These are phyloP conservation scores for Echinosophora koreensis DNA, from an alignment of 306 rosid species.

Conservation along the genomic window DNA sequence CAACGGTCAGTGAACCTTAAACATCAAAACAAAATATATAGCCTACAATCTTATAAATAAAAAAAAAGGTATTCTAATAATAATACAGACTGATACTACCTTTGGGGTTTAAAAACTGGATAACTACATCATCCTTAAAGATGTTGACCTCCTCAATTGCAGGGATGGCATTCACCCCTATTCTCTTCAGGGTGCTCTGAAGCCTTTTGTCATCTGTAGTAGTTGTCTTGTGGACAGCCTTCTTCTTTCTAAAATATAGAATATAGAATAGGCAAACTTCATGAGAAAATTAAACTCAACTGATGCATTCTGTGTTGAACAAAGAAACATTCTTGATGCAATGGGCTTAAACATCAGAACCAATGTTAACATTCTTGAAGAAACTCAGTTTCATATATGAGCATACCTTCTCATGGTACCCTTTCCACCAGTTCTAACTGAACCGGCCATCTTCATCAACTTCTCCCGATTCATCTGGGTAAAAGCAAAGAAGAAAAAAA, in stretches of 20 bases:
- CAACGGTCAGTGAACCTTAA: background rate
- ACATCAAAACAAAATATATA: background rate
- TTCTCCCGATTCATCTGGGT: constrained; percentile 81
- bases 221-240: constrained; percentile 98
- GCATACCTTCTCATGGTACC: constrained; percentile 90
- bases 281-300: background rate
- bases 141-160: constrained; percentile 97
- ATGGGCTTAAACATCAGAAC: background rate
- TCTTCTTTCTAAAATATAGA: constrained; percentile 80
- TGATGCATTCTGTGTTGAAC: background rate
- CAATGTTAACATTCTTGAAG: too few relatives aligned
- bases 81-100: constrained; percentile 50
- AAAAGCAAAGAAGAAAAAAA: background rate
- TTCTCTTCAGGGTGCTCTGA: constrained; percentile 97
- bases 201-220: constrained; percentile 97
- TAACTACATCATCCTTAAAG: constrained; percentile 94
- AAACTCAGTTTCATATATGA: background rate
- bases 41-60: background rate
- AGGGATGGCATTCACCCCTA: constrained; percentile 96
- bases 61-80: background rate
- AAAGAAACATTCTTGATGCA: background rate
- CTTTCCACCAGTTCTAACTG: constrained; percentile 96
- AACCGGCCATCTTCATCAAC: constrained; percentile 95
- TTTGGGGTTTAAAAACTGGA: constrained; percentile 91
- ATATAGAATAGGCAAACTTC: constrained; percentile 36